These are phyloP conservation scores for Mycosphaerella sp. DNA, from an alignment of 2,329 filamentous ascomycete genomes.

Conservation along the genomic window DNA sequence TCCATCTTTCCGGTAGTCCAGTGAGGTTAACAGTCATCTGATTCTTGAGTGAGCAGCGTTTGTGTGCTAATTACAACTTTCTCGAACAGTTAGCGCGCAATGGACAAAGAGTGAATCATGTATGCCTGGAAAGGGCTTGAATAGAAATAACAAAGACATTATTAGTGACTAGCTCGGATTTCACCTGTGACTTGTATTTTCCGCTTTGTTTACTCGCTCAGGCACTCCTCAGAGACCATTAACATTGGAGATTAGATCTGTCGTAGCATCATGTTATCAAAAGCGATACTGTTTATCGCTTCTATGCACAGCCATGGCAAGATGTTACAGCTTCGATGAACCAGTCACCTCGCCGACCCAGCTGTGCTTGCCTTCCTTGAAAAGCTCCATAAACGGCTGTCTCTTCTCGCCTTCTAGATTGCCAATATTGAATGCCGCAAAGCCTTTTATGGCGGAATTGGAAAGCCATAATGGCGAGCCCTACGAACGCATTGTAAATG, in stretches of 20 bases:
- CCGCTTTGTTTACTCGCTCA: no score
- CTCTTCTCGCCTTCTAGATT: constrained; percentile 16
- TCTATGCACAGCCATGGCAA: not conserved
- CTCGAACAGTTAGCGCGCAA: not conserved
- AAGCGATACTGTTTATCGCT: not conserved
- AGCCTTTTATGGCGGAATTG: constrained; percentile 19
- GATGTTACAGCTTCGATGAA: constrained; percentile 17
- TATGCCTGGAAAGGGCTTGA: not conserved
- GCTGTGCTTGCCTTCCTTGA: constrained; percentile 13
- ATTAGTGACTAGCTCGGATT: not conserved
- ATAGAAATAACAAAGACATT: not conserved
- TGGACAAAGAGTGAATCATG: not conserved
- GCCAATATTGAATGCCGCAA: constrained; percentile 17
- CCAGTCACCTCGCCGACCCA: constrained; percentile 17
- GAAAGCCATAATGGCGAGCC: constrained; percentile 22
- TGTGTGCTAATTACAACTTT: not conserved
- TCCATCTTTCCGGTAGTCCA: not conserved
- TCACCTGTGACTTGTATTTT: no score
- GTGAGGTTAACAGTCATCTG: no score
- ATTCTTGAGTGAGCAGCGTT: no score
- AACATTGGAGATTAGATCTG: no score
- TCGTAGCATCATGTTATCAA: not conserved
- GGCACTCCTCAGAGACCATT: no score
- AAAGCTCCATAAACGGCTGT: constrained; percentile 18
- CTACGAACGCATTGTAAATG: constrained; percentile 6